Evolutionary conservation across 2,329 filamentous ascomycete species (phyloP).

Genomic region (Penicillium sp.): DNA sequence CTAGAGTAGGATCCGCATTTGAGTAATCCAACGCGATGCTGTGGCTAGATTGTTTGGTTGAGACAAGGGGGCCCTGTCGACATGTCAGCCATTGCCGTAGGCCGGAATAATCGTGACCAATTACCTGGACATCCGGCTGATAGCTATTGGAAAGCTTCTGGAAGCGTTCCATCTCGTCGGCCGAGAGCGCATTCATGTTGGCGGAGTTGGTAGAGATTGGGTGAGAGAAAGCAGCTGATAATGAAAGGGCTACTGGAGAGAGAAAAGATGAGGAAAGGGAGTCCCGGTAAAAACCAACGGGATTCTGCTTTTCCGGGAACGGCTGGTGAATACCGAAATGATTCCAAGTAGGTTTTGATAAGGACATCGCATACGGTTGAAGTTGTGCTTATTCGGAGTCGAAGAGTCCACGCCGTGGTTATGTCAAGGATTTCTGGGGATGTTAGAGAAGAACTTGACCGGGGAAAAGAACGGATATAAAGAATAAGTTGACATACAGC

Average conservation of each 20-base stretch:
- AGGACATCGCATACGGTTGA: conserved; percentile 30
- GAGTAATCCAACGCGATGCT: conserved; percentile 78
- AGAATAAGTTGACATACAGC: background rate
- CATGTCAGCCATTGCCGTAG: conserved; percentile 18
- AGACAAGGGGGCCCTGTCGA: conserved; percentile 69
- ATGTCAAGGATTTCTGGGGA: background rate
- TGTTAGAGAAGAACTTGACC: background rate
- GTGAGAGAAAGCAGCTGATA: conserved; percentile 14
- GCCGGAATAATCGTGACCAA: background rate
- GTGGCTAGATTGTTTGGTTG: conserved; percentile 65
- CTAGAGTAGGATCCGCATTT: conserved; percentile 73
- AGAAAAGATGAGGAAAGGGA: conserved; percentile 18
- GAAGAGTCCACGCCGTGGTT: conserved; percentile 5
- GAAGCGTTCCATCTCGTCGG: conserved; percentile 52
- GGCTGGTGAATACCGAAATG: conserved; percentile 27
- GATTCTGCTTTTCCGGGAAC: conserved; percentile 25
- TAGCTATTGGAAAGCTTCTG: conserved; percentile 56
- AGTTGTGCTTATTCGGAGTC: conserved; percentile 8
- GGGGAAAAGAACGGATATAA: background rate
- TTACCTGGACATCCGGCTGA: conserved; percentile 49
- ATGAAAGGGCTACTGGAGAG: conserved; percentile 18
- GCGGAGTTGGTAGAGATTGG: conserved; percentile 1
- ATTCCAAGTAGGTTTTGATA: conserved; percentile 29
- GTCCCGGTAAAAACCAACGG: conserved; percentile 20
- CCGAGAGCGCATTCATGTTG: conserved; percentile 35